phyloP scores from a whole-genome alignment of 2,329 filamentous ascomycete species.

The Lachnellula occidentalis region DNA sequence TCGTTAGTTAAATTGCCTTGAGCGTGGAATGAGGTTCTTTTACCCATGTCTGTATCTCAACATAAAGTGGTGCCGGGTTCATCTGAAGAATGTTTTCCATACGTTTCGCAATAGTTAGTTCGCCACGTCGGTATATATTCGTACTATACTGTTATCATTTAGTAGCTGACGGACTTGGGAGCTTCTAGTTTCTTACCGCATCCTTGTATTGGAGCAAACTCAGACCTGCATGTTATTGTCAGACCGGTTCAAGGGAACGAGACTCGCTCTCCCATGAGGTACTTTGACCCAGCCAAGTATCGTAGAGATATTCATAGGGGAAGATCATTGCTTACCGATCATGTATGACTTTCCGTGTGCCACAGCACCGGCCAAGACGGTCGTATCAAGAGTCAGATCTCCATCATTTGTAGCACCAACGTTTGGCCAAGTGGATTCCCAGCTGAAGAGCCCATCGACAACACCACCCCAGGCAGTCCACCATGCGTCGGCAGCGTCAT shows the following conservation, averaged over 20 bases:
- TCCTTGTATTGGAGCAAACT: constrained; percentile 17
- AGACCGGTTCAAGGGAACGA: background rate
- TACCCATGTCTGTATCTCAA: constrained; percentile 32
- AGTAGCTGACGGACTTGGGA: too few species aligned
- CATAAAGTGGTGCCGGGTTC: constrained; percentile 25
- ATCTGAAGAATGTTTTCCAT: constrained; percentile 34
- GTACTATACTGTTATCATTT: constrained; percentile 19
- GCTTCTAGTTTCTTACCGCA: constrained; percentile 9
- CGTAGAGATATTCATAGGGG: too few species aligned
- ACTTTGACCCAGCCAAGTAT: too few species aligned
- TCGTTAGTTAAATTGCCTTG: too few species aligned
- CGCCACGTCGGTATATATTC: constrained; percentile 32
- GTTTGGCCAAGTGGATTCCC: constrained; percentile 35
- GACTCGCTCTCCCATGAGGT: too few species aligned
- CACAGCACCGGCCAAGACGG: constrained; percentile 8
- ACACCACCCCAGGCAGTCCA: constrained; percentile 30
- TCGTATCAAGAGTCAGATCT: constrained; percentile 20
- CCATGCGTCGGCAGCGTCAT: constrained; percentile 25
- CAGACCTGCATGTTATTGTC: background rate
- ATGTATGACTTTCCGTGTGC: constrained; percentile 32
- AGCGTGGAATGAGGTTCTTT: too few species aligned
- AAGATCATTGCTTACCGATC: constrained; percentile 23
- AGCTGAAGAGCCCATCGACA: constrained; percentile 35
- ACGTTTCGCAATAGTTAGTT: constrained; percentile 32
- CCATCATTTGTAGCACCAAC: constrained; percentile 26